Base-by-base conservation (phyloP, 192 early-diverging fungal species). In the Haplosporangium gracile region DNA sequence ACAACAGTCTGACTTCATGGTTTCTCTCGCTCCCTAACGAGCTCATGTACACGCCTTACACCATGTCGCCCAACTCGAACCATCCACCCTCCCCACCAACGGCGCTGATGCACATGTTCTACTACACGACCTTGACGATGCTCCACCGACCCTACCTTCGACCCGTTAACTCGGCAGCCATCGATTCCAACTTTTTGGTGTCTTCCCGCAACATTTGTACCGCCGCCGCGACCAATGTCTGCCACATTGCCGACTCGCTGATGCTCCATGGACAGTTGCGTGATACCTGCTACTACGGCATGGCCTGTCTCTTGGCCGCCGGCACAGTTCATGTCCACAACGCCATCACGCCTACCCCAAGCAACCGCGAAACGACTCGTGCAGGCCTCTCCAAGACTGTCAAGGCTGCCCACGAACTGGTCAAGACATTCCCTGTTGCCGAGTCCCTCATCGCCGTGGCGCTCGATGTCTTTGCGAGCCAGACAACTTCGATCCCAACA, bases 51-150 rank as follows among this genome's bases (percentile, higher is more conserved):
- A 82, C 85, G 68, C 74, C 74, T 24, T 75, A 75, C 24, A 75
- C 74, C 29, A 75, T 75, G 74, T 75, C 74, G 5, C 87, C 83
- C 16, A 71, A 69, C 47, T 53, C 77, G 53, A 72, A 80, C 75
- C 38, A 85, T 55, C 74, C 72, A n/a, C 45, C 65, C 20, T 55
- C 79, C 4, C 49, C 83, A 8, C 47, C 74, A 2, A 86, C 83
- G 60, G 40, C 80, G 11, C 38, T 47, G 34, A 40, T 86, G 32
- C 91, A 92, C 49, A 88, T 89, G 78, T 60, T 89, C 42, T 92
- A 92, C 69, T 88, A 90, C 49, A 90, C 91, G 5, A 78, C 80
- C 42, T 68, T 92, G 32, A 92, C 88, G 47, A 73, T 92, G 68
- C 53, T 92, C 20, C 91, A 92, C 47, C 87, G 90, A 42, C 88